phyloP scores from a whole-genome alignment of 352 stramenopile species.

The Globisporangium paddicum region DNA sequence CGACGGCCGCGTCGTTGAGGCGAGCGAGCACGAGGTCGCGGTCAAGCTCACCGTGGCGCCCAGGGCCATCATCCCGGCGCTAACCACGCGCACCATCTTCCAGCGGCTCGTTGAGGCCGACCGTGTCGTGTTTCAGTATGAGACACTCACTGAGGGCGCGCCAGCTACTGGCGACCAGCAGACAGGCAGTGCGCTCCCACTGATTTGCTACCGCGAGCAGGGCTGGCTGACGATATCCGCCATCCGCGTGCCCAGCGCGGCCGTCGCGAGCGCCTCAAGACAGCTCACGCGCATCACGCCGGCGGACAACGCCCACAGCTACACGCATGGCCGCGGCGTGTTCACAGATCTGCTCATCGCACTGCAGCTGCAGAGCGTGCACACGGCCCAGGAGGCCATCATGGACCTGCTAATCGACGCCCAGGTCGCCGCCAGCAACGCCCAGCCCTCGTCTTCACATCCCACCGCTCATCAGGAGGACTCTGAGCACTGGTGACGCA shows the following conservation, averaged over 20 bases:
- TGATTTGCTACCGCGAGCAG: background rate
- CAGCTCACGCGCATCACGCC: conserved; percentile 4
- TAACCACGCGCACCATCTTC: background rate
- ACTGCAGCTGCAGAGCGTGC: conserved; percentile 2
- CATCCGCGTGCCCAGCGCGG: background rate
- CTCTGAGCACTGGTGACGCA: background rate
- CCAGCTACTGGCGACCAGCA: background rate
- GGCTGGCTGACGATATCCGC: background rate
- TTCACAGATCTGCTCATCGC: conserved; percentile 11
- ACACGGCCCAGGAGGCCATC: conserved; percentile 6
- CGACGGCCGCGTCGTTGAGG: background rate
- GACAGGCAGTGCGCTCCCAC: background rate
- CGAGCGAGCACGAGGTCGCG: background rate
- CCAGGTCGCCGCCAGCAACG: background rate
- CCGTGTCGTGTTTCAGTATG: conserved; percentile 2
- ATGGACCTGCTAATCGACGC: conserved; percentile 1
- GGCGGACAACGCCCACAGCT: background rate
- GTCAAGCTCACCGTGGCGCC: background rate
- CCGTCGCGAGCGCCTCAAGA: background rate
- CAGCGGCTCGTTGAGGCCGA: background rate
- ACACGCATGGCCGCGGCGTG: background rate
- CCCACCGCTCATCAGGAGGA: background rate
- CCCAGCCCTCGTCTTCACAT: background rate
- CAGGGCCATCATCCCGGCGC: background rate
- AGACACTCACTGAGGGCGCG: background rate